These are phyloP conservation scores for Soucietia sequanensis DNA, from an alignment of 805 yeast species.

Conservation along the genomic window DNA sequence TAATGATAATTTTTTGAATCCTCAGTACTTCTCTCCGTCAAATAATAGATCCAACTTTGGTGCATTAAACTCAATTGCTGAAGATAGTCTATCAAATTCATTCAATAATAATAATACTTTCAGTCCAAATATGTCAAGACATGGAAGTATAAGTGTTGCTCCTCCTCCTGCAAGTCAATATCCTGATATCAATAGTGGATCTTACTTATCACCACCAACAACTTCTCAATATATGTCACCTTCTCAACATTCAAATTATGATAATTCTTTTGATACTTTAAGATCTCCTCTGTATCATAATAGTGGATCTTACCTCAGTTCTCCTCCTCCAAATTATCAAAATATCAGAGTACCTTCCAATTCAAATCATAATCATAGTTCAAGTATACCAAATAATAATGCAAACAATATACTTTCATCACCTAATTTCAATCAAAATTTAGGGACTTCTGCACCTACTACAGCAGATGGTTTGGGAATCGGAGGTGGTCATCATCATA, in stretches of 20 bases:
- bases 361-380: conserved; percentile 13
- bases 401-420: conserved; percentile 23
- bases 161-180: conserved; percentile 15
- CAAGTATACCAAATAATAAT: conserved; percentile 21
- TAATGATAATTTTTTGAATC: conserved; percentile 22
- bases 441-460: conserved; percentile 34
- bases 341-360: conserved; percentile 12
- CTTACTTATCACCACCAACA: conserved; percentile 35
- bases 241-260: conserved; percentile 18
- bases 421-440: conserved; percentile 13
- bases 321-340: conserved; percentile 30
- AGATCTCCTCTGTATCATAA: conserved; percentile 29
- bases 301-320: conserved; percentile 29
- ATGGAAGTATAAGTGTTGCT: conserved; percentile 31
- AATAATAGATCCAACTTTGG: conserved; percentile 20
- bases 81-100: conserved; percentile 17
- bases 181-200: conserved; percentile 20
- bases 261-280: conserved; percentile 33
- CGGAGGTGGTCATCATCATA: no score
- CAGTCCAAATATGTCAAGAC: conserved; percentile 30
- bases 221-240: conserved; percentile 33
- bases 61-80: conserved; percentile 33
- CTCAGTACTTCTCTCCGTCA: conserved; percentile 44
- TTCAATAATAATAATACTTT: conserved; percentile 16
- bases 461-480: conserved; percentile 9